These are phyloP conservation scores for Neonectria hederae DNA, from an alignment of 2,329 filamentous ascomycete species.

Conservation along the genomic window DNA sequence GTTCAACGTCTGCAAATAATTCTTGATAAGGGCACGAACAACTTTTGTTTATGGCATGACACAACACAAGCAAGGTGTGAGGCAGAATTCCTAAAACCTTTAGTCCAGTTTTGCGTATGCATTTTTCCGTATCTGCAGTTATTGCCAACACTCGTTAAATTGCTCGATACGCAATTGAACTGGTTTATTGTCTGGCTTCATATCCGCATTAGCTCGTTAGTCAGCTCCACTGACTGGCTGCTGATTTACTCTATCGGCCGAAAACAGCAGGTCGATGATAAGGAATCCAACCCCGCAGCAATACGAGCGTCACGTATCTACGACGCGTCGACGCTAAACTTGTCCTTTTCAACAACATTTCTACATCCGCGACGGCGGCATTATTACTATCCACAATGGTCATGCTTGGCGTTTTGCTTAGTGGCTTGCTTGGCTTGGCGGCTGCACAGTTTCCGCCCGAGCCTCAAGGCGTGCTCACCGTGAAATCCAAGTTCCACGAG, in stretches of 20 bases:
- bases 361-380: not conserved
- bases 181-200: no score
- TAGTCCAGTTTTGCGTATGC: no score
- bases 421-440: constrained; percentile 7
- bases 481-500: constrained; percentile 29
- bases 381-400: not conserved
- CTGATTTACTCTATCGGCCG: not conserved
- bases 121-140: no score
- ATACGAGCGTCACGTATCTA: not conserved
- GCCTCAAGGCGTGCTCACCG: constrained; percentile 27
- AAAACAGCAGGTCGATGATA: constrained; percentile 2
- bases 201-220: not conserved
- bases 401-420: not conserved
- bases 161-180: no score
- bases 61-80: no score
- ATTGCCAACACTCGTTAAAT: no score
- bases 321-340: not conserved
- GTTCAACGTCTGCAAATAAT: no score
- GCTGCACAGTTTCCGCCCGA: constrained; percentile 36
- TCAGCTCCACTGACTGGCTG: not conserved
- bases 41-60: no score
- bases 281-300: not conserved
- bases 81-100: no score
- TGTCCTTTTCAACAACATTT: not conserved
- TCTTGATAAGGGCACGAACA: no score